phyloP scores from a whole-genome alignment of 805 yeast species.

The Wickerhamiella shivajii region DNA sequence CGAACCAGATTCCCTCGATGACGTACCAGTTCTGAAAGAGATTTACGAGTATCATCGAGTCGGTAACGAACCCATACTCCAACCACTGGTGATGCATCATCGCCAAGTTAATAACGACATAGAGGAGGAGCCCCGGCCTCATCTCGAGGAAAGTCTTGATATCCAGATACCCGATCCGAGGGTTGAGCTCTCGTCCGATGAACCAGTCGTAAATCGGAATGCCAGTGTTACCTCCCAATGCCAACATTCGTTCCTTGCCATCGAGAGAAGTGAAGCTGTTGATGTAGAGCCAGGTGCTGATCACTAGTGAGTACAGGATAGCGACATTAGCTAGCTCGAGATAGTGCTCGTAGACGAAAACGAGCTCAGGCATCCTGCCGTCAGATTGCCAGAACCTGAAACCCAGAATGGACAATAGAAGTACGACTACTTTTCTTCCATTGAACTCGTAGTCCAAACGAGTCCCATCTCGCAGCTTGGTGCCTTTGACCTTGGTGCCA shows the following conservation, averaged over 20 bases:
- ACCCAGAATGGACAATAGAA: slow-evolving; percentile 28
- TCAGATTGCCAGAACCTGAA: slow-evolving; percentile 39
- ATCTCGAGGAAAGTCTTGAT: slow-evolving; percentile 85
- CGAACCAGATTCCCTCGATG: slow-evolving; percentile 83
- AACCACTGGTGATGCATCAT: slow-evolving; percentile 71
- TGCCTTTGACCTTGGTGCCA: slow-evolving; percentile 51
- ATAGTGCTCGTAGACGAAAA: slow-evolving; percentile 55
- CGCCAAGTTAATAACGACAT: slow-evolving; percentile 67
- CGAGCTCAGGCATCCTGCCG: slow-evolving; percentile 62
- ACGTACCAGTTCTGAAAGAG: slow-evolving; percentile 67
- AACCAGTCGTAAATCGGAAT: slow-evolving; percentile 78
- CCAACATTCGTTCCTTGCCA: slow-evolving; percentile 47
- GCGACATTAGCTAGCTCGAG: slow-evolving; percentile 50
- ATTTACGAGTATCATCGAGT: slow-evolving; percentile 58
- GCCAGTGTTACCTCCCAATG: slow-evolving; percentile 77
- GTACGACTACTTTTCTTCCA: slow-evolving; percentile 44
- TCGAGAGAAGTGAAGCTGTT: slow-evolving; percentile 44
- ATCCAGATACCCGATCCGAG: slow-evolving; percentile 74
- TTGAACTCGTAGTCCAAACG: slow-evolving; percentile 63
- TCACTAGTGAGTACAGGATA: slow-evolving; percentile 43
- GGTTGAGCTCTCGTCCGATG: slow-evolving; percentile 91
- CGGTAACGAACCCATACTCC: slow-evolving; percentile 41
- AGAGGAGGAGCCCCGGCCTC: slow-evolving; percentile 83
- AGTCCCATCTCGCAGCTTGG: slow-evolving; percentile 61
- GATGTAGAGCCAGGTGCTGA: slow-evolving; percentile 53